phyloP scores from a whole-genome alignment of 1,284 basidiomycete genomes.

The Pholiota adiposa region DNA sequence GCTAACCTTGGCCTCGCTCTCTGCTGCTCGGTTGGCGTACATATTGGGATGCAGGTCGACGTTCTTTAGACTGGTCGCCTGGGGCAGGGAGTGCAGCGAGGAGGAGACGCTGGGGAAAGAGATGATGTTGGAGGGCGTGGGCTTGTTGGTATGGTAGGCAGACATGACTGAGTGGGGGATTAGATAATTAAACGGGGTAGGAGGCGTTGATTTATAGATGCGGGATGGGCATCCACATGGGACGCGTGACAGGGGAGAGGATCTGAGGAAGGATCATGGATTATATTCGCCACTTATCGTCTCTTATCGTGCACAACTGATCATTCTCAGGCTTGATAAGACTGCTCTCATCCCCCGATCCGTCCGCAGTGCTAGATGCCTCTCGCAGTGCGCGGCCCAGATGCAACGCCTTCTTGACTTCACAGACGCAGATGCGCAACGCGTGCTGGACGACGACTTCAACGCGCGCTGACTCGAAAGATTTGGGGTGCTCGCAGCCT shows the following conservation, averaged over 20 bases:
- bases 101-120: conserved; percentile 72
- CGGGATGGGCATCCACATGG: conserved; percentile 20
- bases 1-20: conserved; percentile 75
- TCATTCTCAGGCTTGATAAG: conserved; percentile 18
- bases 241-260: conserved; percentile 24
- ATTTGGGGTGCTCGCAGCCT: conserved; percentile 27
- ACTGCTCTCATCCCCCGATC: conserved; percentile 16
- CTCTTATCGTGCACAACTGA: conserved; percentile 20
- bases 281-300: conserved; percentile 19
- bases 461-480: conserved; percentile 22
- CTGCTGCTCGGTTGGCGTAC: conserved; percentile 65
- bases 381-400: conserved; percentile 22
- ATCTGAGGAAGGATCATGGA: conserved; percentile 22
- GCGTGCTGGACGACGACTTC: conserved; percentile 8
- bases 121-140: conserved; percentile 52
- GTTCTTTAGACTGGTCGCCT: conserved; percentile 67
- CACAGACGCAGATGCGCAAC: conserved; percentile 2
- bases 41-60: conserved; percentile 69
- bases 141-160: conserved; percentile 24
- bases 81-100: conserved; percentile 66
- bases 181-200: too few relatives aligned
- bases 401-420: conserved; percentile 12
- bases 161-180: conserved; percentile 1
- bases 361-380: conserved; percentile 14
- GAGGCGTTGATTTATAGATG: conserved; percentile 20